phyloP scores from a whole-genome alignment of 2,329 filamentous ascomycete species.

The Geosmithia morbida region DNA sequence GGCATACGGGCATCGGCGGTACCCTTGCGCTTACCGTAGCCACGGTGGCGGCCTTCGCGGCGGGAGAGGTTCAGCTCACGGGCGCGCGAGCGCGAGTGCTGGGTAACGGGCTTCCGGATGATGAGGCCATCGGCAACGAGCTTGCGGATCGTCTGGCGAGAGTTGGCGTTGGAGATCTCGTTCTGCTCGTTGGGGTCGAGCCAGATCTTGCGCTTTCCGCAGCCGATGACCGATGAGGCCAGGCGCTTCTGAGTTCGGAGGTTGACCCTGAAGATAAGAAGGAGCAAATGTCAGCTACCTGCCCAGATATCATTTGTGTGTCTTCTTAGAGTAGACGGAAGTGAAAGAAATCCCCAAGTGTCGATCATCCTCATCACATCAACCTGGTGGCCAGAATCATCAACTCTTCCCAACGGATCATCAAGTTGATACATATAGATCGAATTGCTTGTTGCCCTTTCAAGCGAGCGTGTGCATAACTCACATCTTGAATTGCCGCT shows the following conservation, averaged over 20 bases:
- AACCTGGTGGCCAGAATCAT: background rate
- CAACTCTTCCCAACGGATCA: background rate
- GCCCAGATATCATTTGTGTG: background rate
- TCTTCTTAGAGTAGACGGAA: background rate
- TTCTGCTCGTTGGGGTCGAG: constrained; percentile 98
- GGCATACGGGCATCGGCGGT: constrained; percentile 99
- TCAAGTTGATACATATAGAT: background rate
- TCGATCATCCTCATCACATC: background rate
- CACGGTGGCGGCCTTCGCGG: constrained; percentile 92
- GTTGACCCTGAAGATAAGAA: constrained; percentile 66
- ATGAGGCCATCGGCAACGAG: constrained; percentile 99
- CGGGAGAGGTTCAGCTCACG: constrained; percentile 89
- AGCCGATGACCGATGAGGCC: constrained; percentile 95
- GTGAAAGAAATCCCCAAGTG: background rate
- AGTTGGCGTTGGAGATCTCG: constrained; percentile 99
- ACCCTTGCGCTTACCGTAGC: constrained; percentile 99
- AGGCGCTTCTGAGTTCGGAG: constrained; percentile 99
- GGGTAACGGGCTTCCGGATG: constrained; percentile 99
- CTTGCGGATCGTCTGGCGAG: constrained; percentile 98
- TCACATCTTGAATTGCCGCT: constrained; percentile 30
- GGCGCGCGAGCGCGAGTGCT: constrained; percentile 96
- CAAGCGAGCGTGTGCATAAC: constrained; percentile 7
- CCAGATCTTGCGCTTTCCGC: constrained; percentile 99
- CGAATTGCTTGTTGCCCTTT: background rate
- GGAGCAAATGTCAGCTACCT: background rate